A percentile compares a stretch with the other conserved stretches of the same genome.
These are phyloP conservation scores for Aspergillaceae sp. DNA, from an alignment of 2,329 filamentous ascomycete species.

Conservation along the genomic window DNA sequence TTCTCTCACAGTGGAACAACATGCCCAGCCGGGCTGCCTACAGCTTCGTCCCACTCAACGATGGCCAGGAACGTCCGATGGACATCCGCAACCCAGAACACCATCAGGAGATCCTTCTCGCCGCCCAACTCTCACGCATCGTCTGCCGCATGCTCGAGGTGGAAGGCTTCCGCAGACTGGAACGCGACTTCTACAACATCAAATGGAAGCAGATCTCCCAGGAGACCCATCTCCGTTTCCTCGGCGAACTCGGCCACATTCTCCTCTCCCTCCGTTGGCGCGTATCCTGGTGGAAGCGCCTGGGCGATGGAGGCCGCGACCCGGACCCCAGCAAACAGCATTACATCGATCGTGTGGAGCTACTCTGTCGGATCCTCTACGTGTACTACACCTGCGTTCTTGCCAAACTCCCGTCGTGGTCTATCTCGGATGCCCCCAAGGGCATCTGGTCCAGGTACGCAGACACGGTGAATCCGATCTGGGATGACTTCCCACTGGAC, in stretches of 20 bases:
- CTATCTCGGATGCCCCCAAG: slow-evolving; percentile 27
- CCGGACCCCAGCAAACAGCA: slow-evolving; percentile 31
- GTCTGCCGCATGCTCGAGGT: slow-evolving; percentile 40
- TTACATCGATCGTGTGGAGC: slow-evolving; percentile 32
- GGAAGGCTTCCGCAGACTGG: slow-evolving; percentile 37
- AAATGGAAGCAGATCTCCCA: slow-evolving; percentile 38
- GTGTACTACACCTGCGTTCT: slow-evolving; percentile 39
- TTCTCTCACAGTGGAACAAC: slow-evolving; percentile 38
- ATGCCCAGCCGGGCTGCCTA: slow-evolving; percentile 41
- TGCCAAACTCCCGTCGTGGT: slow-evolving; percentile 36
- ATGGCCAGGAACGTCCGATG: slow-evolving; percentile 28
- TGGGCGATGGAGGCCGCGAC: slow-evolving; percentile 30
- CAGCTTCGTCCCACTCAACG: slow-evolving; percentile 29
- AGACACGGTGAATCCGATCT: slow-evolving; percentile 32
- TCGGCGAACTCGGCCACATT: slow-evolving; percentile 33
- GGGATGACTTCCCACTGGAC: slow-evolving; percentile 36
- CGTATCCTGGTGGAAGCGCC: slow-evolving; percentile 37
- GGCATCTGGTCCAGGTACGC: slow-evolving; percentile 36
- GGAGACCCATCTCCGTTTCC: slow-evolving; percentile 34
- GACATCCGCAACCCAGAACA: slow-evolving; percentile 31
- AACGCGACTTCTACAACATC: slow-evolving; percentile 38
- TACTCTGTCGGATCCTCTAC: slow-evolving; percentile 38
- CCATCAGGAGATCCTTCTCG: slow-evolving; percentile 33
- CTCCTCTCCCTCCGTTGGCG: slow-evolving; percentile 38
- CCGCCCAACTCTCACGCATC: slow-evolving; percentile 38